Percentiles rank a stretch among this genome's conserved stretches.
Evolutionary conservation across 2,329 filamentous ascomycete genomes (phyloP).

Genomic region (Pseudogymnoascus pannorum): DNA sequence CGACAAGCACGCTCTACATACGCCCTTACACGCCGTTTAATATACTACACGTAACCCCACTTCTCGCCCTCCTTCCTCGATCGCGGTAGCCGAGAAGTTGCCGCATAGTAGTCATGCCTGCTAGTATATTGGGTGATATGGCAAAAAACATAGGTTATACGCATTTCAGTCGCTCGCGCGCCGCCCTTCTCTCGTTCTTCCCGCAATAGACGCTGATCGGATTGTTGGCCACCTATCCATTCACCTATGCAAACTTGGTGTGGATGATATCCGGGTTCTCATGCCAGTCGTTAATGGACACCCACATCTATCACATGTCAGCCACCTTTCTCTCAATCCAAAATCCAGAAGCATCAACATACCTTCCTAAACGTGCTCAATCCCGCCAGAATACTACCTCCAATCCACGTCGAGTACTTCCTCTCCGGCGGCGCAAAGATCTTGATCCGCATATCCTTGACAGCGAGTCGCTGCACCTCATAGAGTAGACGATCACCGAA

Average conservation of each 20-base stretch:
- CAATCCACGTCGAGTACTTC: slow-evolving; percentile 99
- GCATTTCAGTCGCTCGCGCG: background rate
- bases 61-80: background rate
- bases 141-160: background rate
- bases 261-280: slow-evolving; percentile 99
- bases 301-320: slow-evolving; percentile 74
- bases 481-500: slow-evolving; percentile 89
- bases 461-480: slow-evolving; percentile 86
- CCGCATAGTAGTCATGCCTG: background rate
- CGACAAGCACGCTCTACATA: background rate
- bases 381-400: slow-evolving; percentile 91
- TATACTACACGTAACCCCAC: background rate
- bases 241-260: slow-evolving; percentile 75
- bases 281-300: slow-evolving; percentile 99
- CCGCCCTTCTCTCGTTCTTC: background rate
- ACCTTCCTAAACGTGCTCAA: slow-evolving; percentile 98
- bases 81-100: background rate
- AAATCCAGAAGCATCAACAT: slow-evolving; percentile 27
- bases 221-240: background rate
- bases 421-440: slow-evolving; percentile 96
- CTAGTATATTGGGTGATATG: background rate
- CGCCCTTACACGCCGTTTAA: background rate
- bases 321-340: slow-evolving; percentile 15
- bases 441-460: slow-evolving; percentile 99
- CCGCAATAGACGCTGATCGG: background rate